Evolutionary conservation across 1,284 basidiomycete species (phyloP).

Genomic region (Heterobasidion parviporum): DNA sequence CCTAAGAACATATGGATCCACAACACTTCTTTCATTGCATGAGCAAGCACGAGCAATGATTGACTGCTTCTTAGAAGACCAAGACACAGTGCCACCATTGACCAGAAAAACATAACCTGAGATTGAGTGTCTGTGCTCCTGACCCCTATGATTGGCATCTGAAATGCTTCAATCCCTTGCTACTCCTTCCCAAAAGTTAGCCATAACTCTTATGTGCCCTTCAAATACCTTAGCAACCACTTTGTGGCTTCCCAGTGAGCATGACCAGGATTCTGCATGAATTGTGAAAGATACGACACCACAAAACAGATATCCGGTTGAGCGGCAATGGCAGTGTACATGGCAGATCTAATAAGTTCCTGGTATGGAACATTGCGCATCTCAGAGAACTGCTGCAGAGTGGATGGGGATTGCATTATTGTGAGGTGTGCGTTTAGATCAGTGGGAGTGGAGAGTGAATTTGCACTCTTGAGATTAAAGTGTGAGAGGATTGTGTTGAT

Average conservation of each 20-base stretch:
- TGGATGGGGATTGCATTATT: not conserved
- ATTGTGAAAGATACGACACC: constrained; percentile 11
- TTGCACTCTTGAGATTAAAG: constrained; percentile 17
- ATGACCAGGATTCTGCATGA: constrained; percentile 9
- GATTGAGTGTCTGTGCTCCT: constrained; percentile 12
- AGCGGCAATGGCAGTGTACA: constrained; percentile 9
- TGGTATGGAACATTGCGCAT: constrained; percentile 14
- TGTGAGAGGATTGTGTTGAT: constrained; percentile 16
- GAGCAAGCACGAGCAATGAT: constrained; percentile 16
- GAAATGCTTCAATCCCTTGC: constrained; percentile 12
- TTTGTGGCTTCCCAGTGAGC: constrained; percentile 14
- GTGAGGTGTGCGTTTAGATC: constrained; percentile 12
- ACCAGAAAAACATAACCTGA: constrained; percentile 13
- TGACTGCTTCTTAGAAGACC: constrained; percentile 16
- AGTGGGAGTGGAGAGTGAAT: constrained; percentile 19
- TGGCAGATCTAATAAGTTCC: constrained; percentile 16
- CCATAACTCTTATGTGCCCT: constrained; percentile 1
- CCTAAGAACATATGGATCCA: constrained; percentile 14
- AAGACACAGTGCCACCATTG: constrained; percentile 10
- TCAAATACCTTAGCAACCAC: constrained; percentile 15
- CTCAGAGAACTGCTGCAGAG: not conserved
- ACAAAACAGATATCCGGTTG: constrained; percentile 17
- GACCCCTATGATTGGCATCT: constrained; percentile 22
- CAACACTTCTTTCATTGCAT: constrained; percentile 14
- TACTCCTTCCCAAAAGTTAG: not conserved